Evolutionary conservation across 352 stramenopile genomes (phyloP).

Genomic region (Phytophthora ohioensis): DNA sequence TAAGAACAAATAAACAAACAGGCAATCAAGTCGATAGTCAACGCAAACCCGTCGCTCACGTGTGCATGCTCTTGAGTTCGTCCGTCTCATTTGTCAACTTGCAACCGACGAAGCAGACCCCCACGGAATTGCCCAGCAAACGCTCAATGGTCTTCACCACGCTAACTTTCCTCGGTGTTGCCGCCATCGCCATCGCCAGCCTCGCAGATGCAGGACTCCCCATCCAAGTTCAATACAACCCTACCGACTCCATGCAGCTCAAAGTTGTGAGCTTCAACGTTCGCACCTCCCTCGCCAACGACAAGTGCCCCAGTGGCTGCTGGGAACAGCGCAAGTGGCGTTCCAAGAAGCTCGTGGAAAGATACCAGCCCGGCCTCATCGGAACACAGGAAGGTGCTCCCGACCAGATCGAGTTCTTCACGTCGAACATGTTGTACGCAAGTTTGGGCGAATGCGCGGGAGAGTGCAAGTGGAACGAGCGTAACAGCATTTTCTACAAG

Average conservation of each 20-base stretch:
- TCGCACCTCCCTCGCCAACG: constrained; percentile 59
- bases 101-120: too few species aligned
- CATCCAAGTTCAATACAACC: not conserved
- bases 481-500: constrained; percentile 74
- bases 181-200: constrained; percentile 7
- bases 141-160: constrained; percentile 5
- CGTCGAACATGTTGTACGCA: constrained; percentile 47
- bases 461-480: constrained; percentile 62
- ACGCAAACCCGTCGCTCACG: too few species aligned
- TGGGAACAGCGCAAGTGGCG: constrained; percentile 61
- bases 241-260: constrained; percentile 25
- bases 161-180: constrained; percentile 5
- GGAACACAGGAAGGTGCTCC: constrained; percentile 66
- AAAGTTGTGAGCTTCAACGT: constrained; percentile 79
- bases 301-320: constrained; percentile 63
- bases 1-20: too few species aligned
- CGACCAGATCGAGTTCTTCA: constrained; percentile 59
- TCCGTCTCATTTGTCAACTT: too few species aligned
- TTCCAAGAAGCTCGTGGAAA: constrained; percentile 43
- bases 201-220: not conserved
- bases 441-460: constrained; percentile 65
- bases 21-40: too few species aligned
- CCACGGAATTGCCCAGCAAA: too few species aligned
- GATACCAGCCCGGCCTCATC: constrained; percentile 68
- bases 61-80: too few species aligned